Evolutionary conservation across 805 yeast genomes (phyloP), one percentile per base, ranked within the genome.

Genomic region (Yarrowia sp.): DNA sequence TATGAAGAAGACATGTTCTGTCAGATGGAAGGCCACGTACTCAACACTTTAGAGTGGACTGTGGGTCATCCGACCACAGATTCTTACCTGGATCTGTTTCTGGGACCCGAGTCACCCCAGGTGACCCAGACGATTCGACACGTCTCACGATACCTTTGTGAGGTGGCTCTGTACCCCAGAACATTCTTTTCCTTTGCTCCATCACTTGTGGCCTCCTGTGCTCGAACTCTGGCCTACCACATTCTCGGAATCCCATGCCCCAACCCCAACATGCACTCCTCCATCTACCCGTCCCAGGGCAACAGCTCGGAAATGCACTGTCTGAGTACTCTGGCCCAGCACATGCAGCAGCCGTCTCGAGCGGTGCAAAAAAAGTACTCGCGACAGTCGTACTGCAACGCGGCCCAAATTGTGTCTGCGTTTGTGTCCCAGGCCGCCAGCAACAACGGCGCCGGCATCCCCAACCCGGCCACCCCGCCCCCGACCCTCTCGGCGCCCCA

Each of bases 21-120:
- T 62, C 92, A 88, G 75, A 89, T 88, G 93, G 96, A 89, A 75
- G 78, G 83, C 70, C 93, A 89, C 71, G 85, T 87, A 65, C 79
- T 87, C 72, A 80, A 82, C 68, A 89, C 89, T 4, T 81, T 92
- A 71, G 86, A 83, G 68, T 90, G 90, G 96, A 79, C 80, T 36
- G 77, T 90, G 62, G 82, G 82, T 52, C 90, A 85, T 68, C 90
- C 96, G 2, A 81, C 82, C 67, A 71, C 81, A 48, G 79, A 78
- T 61, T 81, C 82, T 67, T 86, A 73, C 66, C 70, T 79, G 52
- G 77, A 76, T 63, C 54, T 69, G 33, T 52, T 59, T 35, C 65
- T 71, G 41, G 66, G 66, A 30, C 71, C 36, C 67, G 70, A 65
- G 62, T 52, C 66, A 66, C 49, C 64, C 46, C 52, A 64, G 19